Conservation (phyloP, 2,329 filamentous ascomycete genomes). For the Nigrospora oryzae region DNA sequence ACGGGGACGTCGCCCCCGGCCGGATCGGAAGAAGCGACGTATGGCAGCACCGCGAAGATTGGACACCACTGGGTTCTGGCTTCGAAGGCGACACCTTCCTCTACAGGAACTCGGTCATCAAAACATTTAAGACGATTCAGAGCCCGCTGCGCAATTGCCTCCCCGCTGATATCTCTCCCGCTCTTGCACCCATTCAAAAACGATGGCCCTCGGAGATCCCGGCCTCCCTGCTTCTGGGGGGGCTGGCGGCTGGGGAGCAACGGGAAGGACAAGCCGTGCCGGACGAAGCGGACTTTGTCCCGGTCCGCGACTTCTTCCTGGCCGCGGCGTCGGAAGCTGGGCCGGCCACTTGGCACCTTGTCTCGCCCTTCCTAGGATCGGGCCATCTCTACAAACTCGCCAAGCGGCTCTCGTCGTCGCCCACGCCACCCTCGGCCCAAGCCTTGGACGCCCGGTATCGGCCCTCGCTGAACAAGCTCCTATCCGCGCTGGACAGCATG, state of each 20-base stretch:
- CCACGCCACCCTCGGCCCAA: too few species aligned
- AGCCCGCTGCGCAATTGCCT: conserved; percentile 24
- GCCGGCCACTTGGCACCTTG: conserved; percentile 16
- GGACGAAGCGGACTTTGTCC: conserved; percentile 12
- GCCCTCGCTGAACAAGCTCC: conserved; percentile 17
- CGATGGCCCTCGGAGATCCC: conserved; percentile 24
- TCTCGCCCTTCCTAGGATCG: conserved; percentile 16
- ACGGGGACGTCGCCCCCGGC: too few species aligned
- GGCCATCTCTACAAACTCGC: conserved; percentile 18
- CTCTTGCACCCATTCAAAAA: too few species aligned
- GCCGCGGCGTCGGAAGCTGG: conserved; percentile 6
- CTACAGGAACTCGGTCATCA: conserved; percentile 19
- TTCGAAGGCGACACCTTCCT: conserved; percentile 21
- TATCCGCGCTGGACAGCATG: conserved; percentile 15
- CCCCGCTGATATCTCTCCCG: not conserved
- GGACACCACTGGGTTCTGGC: conserved; percentile 18
- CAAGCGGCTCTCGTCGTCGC: conserved; percentile 9
- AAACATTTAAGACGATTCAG: conserved; percentile 15
- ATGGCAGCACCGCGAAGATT: conserved; percentile 9
- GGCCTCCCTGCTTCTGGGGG: conserved; percentile 19
- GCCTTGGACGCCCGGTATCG: conserved; percentile 17
- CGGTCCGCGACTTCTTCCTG: conserved; percentile 21
- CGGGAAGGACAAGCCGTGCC: not conserved
- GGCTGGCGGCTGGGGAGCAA: conserved; percentile 1
- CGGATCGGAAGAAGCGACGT: not conserved